phyloP scores from a whole-genome alignment of 1,139 yeast species.

The Candida labiduridarum region DNA sequence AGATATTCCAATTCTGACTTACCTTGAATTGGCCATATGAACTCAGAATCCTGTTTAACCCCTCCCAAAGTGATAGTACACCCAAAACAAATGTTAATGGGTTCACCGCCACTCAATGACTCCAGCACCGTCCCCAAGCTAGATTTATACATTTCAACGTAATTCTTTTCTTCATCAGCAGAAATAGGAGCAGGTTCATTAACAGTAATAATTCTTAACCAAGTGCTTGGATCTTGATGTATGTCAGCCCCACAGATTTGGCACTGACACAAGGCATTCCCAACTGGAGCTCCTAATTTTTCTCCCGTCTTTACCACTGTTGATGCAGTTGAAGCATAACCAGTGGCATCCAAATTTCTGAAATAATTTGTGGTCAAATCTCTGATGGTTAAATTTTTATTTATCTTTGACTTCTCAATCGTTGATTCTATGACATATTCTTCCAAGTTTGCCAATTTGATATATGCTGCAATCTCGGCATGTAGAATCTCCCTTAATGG shows the following conservation, averaged over 20 bases:
- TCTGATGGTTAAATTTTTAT: constrained; percentile 76
- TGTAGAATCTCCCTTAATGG: constrained; percentile 77
- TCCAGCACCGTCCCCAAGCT: constrained; percentile 14
- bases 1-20: constrained; percentile 7
- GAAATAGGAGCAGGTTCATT: constrained; percentile 54
- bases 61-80: constrained; percentile 66
- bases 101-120: constrained; percentile 10
- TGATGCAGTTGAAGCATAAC: constrained; percentile 88
- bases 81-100: constrained; percentile 66
- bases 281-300: constrained; percentile 62
- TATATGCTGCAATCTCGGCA: constrained; percentile 64
- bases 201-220: constrained; percentile 79
- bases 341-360: constrained; percentile 65
- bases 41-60: constrained; percentile 31
- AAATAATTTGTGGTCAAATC: constrained; percentile 80
- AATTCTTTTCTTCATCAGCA: constrained; percentile 49
- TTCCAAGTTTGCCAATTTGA: constrained; percentile 35
- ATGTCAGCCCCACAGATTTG: constrained; percentile 54
- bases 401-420: constrained; percentile 34
- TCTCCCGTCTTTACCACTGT: constrained; percentile 91
- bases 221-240: constrained; percentile 58
- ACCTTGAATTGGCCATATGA: constrained; percentile 55
- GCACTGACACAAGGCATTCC: constrained; percentile 35
- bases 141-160: constrained; percentile 28
- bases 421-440: constrained; percentile 23